phyloP scores from a whole-genome alignment of 441 rosid genomes.

The Oxalis stricta region DNA sequence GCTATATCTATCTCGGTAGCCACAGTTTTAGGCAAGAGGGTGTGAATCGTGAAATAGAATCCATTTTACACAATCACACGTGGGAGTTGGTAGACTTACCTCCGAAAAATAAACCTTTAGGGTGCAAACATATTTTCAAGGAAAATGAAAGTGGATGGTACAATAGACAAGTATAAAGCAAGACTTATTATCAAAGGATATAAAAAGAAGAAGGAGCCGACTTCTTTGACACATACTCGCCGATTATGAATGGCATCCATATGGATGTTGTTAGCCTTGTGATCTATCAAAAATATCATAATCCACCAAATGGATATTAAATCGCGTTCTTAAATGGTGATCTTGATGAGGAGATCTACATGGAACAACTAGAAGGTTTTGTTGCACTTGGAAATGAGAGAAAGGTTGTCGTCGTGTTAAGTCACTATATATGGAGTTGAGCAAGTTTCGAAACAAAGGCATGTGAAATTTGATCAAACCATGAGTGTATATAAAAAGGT shows the following conservation, averaged over 20 bases:
- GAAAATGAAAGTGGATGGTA: neutral
- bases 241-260: neutral
- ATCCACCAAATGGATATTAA: neutral
- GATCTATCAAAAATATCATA: neutral
- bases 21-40: neutral
- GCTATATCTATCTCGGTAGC: neutral
- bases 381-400: neutral
- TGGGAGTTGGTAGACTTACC: neutral
- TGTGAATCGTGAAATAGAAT: neutral
- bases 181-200: neutral
- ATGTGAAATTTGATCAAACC: neutral
- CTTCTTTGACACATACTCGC: neutral
- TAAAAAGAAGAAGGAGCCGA: neutral
- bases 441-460: neutral
- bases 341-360: neutral
- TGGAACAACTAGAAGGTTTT: neutral
- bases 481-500: neutral
- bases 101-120: neutral
- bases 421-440: neutral
- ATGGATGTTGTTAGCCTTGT: neutral
- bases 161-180: neutral
- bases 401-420: neutral
- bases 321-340: neutral
- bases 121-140: neutral
- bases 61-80: neutral